These are phyloP conservation scores for Earliella scabrosa DNA, from an alignment of 1,284 basidiomycete genomes.

Conservation along the genomic window DNA sequence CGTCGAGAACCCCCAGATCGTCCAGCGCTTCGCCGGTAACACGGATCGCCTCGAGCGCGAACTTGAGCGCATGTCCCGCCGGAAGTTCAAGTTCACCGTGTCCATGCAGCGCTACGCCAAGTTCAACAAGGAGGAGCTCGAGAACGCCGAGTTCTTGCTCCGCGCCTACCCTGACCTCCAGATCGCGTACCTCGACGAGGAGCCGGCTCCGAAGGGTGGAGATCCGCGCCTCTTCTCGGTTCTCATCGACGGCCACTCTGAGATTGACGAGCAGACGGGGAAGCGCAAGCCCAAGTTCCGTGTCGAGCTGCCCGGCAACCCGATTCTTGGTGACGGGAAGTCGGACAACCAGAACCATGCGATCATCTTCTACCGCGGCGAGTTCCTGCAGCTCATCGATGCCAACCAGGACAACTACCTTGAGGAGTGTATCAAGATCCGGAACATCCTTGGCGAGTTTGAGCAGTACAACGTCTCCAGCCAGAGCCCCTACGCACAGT, in stretches of 20 bases:
- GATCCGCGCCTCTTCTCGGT: slow-evolving; percentile 94
- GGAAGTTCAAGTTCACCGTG: slow-evolving; percentile 99
- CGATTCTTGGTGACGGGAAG: slow-evolving; percentile 99
- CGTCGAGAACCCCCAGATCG: slow-evolving; percentile 99
- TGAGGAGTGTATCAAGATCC: slow-evolving; percentile 99
- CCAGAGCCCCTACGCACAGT: slow-evolving; percentile 94
- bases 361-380: slow-evolving; percentile 98
- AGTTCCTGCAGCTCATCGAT: slow-evolving; percentile 98
- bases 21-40: slow-evolving; percentile 95
- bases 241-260: slow-evolving; percentile 97
- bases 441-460: slow-evolving; percentile 97
- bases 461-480: slow-evolving; percentile 93
- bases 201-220: slow-evolving; percentile 85
- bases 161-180: slow-evolving; percentile 98
- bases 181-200: slow-evolving; percentile 98
- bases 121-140: slow-evolving; percentile 99
- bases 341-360: slow-evolving; percentile 99
- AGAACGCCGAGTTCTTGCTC: slow-evolving; percentile 98
- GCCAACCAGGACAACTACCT: slow-evolving; percentile 99
- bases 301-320: slow-evolving; percentile 97
- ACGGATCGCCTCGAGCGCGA: slow-evolving; percentile 97
- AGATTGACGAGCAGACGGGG: slow-evolving; percentile 88
- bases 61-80: slow-evolving; percentile 94
- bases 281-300: slow-evolving; percentile 98
- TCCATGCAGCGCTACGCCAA: slow-evolving; percentile 99